Evolutionary conservation across 2,329 filamentous ascomycete genomes (phyloP).

Genomic region (Calonectria honghensis): DNA sequence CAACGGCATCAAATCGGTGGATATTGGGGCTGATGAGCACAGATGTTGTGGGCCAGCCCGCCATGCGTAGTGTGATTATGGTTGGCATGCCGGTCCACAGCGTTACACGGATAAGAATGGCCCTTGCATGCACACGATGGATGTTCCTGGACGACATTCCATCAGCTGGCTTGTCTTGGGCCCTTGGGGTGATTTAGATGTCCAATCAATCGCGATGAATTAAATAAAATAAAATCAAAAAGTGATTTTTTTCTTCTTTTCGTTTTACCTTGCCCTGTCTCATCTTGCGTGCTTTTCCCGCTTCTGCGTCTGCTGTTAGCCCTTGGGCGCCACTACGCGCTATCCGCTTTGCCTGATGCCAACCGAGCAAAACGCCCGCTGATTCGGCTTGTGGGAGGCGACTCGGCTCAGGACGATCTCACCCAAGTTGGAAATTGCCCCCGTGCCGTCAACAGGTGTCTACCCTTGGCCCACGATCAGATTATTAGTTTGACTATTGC

Average conservation of each 20-base stretch:
- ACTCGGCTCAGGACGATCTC: neutral
- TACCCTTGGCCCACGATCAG: neutral
- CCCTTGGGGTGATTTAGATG: neutral
- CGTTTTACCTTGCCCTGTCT: neutral
- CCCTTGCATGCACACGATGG: constrained; percentile 8
- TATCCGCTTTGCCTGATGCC: neutral
- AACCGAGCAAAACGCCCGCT: constrained; percentile 7
- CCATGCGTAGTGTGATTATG: neutral
- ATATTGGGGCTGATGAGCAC: neutral
- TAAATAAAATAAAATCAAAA: neutral
- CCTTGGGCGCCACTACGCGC: constrained; percentile 2
- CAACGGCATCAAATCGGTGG: constrained; percentile 12
- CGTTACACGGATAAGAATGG: constrained; percentile 6
- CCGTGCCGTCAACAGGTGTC: constrained; percentile 35
- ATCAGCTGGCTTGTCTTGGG: neutral
- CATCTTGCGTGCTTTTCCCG: neutral
- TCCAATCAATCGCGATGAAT: neutral
- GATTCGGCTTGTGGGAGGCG: neutral
- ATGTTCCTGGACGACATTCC: neutral
- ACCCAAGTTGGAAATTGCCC: constrained; percentile 43
- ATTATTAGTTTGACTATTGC: constrained; percentile 4
- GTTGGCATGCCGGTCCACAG: constrained; percentile 9
- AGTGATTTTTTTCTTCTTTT: neutral
- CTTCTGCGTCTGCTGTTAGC: neutral
- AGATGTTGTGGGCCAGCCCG: neutral